Percentiles rank a stretch among this genome's conserved stretches.
phyloP scores from a whole-genome alignment of 1,284 basidiomycete genomes.

The Boletellus deceptivus region DNA sequence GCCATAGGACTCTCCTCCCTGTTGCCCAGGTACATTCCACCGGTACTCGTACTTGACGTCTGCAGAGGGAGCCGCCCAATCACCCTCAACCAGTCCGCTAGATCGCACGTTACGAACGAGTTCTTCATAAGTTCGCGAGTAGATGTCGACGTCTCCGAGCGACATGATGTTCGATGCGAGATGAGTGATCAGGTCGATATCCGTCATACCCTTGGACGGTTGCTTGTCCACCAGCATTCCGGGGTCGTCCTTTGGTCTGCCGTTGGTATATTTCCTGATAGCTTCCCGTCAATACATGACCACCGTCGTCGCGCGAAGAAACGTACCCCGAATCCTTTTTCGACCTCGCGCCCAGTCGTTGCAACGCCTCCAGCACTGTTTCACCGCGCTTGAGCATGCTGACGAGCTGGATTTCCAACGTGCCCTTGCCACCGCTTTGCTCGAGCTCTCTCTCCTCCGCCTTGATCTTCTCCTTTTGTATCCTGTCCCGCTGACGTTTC shows the following conservation, averaged over 20 bases:
- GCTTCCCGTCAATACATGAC: constrained; percentile 5
- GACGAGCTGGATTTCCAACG: constrained; percentile 69
- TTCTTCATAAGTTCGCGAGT: constrained; percentile 81
- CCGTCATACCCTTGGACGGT: constrained; percentile 40
- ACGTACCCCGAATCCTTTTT: constrained; percentile 59
- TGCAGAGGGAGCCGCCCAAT: constrained; percentile 77
- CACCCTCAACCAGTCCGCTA: constrained; percentile 61
- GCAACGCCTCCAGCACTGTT: constrained; percentile 86
- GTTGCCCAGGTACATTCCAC: constrained; percentile 60
- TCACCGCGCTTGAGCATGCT: constrained; percentile 83
- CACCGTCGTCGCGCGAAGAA: background rate
- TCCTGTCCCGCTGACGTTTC: constrained; percentile 67
- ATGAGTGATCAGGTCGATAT: constrained; percentile 78
- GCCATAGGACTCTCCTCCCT: constrained; percentile 61
- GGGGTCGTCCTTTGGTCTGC: constrained; percentile 35
- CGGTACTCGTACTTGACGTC: constrained; percentile 76
- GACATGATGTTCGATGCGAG: constrained; percentile 81
- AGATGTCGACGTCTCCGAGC: constrained; percentile 79
- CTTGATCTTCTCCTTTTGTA: constrained; percentile 65
- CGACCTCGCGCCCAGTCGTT: constrained; percentile 74
- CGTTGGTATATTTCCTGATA: constrained; percentile 33
- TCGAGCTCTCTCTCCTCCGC: constrained; percentile 72
- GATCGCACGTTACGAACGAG: constrained; percentile 72
- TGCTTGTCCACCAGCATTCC: constrained; percentile 50
- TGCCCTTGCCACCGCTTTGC: constrained; percentile 64